Evolutionary conservation across 2,329 filamentous ascomycete genomes (phyloP).

Genomic region (Trichophaea hybrida): DNA sequence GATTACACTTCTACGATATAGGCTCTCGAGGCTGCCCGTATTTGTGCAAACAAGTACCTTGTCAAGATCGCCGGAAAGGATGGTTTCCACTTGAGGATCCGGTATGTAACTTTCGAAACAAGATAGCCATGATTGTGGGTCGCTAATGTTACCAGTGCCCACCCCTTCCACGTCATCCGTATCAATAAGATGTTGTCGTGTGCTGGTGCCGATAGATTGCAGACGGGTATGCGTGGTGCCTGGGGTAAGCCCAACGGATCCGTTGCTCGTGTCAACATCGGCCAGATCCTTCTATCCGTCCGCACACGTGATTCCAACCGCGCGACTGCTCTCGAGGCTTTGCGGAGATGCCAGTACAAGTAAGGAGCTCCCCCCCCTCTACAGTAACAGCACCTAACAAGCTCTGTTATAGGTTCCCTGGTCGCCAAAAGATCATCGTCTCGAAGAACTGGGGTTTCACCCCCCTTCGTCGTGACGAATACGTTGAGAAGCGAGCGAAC

Average conservation of each 20-base stretch:
- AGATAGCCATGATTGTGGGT: neutral
- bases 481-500: slow-evolving; percentile 84
- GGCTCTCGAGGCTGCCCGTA: slow-evolving; percentile 97
- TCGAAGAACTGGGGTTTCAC: slow-evolving; percentile 99
- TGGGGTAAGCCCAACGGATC: slow-evolving; percentile 99
- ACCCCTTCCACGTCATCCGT: slow-evolving; percentile 99
- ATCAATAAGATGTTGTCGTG: slow-evolving; percentile 99
- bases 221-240: slow-evolving; percentile 99
- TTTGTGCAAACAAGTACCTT: slow-evolving; percentile 97
- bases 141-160: slow-evolving; percentile 43
- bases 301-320: slow-evolving; percentile 93
- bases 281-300: slow-evolving; percentile 95
- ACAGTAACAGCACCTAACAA: slow-evolving; percentile 3
- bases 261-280: slow-evolving; percentile 99
- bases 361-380: neutral
- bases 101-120: slow-evolving; percentile 13
- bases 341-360: slow-evolving; percentile 72
- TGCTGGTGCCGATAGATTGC: slow-evolving; percentile 99
- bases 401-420: slow-evolving; percentile 82
- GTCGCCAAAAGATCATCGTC: slow-evolving; percentile 99
- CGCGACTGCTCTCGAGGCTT: slow-evolving; percentile 87
- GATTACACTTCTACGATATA: neutral
- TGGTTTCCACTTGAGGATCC: slow-evolving; percentile 57
- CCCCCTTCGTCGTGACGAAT: slow-evolving; percentile 92
- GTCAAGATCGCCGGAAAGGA: slow-evolving; percentile 60